Evolutionary conservation across 2,329 filamentous ascomycete species (phyloP), one percentile per base, ranked within the genome.

Genomic region (Paraphoma sp.): DNA sequence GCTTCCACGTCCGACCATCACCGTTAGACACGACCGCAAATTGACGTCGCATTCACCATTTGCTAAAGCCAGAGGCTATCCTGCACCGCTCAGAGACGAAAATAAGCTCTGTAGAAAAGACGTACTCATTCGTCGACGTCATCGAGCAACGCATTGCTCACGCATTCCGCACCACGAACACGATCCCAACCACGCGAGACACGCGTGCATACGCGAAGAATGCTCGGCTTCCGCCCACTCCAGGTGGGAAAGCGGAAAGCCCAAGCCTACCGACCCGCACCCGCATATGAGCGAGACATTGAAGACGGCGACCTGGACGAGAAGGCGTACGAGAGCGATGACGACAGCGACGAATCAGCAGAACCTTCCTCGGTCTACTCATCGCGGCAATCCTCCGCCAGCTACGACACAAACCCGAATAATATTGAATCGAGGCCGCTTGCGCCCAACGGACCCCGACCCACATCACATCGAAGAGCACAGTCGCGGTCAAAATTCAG

Each of bases 331-430:
- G 63, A 65, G n/a, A 72, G 73, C 65, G 71, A 73, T 55, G 69
- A 70, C 49, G 70, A 67, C 31, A 70, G 71, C 64, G 72, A 73
- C 50, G 64, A 69, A 49, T 75, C 74, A 40, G 76, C 72, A 12
- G 51, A 68, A 38, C 79, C 84, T 47, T 71, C 81, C 51, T 78
- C 81, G 66, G 75, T 82, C 56, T 74, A 70, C 54, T 82, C 83
- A 60, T 90, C 89, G 6, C 83, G 87, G 54, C 80, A 82, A 11
- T 79, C 63, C 0, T 71, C 68, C 7, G 64, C 56, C 50, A 54
- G 56, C 41, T 67, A 69, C 54, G 73, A 67, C 58, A 65, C 57
- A 64, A 75, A 59, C 69, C 75, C 63, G 28, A 69, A 69, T 44
- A 69, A 69, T 28, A 63, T 65, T 53, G 62, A 62, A 36, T 62